Evolutionary conservation across 805 yeast species (phyloP), one percentile per base, ranked within the genome.

Genomic region (Wickerhamomyces xylosicus): DNA sequence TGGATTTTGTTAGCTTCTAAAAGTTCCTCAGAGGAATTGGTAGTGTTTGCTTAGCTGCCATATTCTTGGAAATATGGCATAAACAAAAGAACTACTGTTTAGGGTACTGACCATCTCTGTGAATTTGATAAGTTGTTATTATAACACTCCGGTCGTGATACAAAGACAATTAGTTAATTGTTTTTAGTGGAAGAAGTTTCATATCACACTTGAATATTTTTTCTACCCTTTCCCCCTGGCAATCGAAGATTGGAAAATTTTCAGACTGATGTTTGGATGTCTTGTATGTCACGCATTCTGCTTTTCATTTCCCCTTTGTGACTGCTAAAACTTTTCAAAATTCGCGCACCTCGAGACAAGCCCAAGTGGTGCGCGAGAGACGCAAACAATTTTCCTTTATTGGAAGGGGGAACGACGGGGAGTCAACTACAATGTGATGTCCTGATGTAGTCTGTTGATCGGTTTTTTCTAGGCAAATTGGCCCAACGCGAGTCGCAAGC

Each of bases 51-150:
- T 29, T 17, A 31, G n/a, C 21, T 32, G n/a, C 6, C 38, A 41
- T n/a, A n/a, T n/a, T n/a, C n/a, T n/a, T n/a, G n/a, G n/a, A n/a
- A n/a, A n/a, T n/a, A n/a, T n/a, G n/a, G n/a, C 34, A 41, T 27
- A 11, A 34, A 18, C 18, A 34, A 33, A 37, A 36, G 38, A 32
- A 36, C 28, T 35, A 22, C 17, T 29, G 17, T 10, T 14, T 22
- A 10, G 37, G 39, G 72, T 79, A 85, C 95, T 74, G 83, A 85
- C 95, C 97, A 89, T 89, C 97, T 84, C 96, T 87, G 96, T 77
- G 90, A 77, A 73, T 61, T 61, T 57, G 59, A 51, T 53, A 55
- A 60, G 44, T 45, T 5, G 33, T 31, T 48, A 48, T 43, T 46
- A 44, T 47, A 62, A 81, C 92, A 86, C 97, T 89, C 97, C 97